Evolutionary conservation across 192 early-diverging fungal genomes (phyloP), one percentile per base, ranked within the genome.

Genomic region (Irineochytrium annulatum): DNA sequence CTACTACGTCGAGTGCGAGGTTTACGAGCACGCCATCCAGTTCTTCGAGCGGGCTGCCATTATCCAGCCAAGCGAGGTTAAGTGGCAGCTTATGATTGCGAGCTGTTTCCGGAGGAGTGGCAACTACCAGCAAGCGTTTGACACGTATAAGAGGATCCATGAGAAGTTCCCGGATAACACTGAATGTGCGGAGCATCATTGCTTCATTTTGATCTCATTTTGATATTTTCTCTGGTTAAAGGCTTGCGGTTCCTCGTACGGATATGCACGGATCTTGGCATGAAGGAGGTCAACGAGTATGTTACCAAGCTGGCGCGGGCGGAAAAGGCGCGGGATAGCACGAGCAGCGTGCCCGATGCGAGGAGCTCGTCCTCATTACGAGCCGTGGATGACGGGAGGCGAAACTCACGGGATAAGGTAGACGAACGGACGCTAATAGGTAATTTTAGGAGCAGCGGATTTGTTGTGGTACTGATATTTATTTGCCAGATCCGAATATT

Each of bases 41-140:
- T 82, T 77, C 59, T 84, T 84, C 59, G 77, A 82, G 48, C 59
- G 77, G 1, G 79, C 75, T 1, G 65, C 60, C 1, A 34, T 72
- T 14, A 77, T 82, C 37, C 74, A 82, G 39, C 82, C 82, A 0
- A 43, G 26, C 35, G 70, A 79, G 49, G 69, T 80, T n/a, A 69
- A 73, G 59, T 84, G 82, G 82, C 77, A 74, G 37, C 71, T 84
- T 35, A 80, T 82, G 82, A 70, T 82, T 52, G 82, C 82, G 16
- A 71, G 73, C 52, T 84, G 82, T 41, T 74, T 60, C 43, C 59
- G 79, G 26, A 41, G 77, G 19, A 68, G 71, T 35, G 82, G 82
- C 3, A 84, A 80, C 58, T 84, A 82, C 39, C 77, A 79, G 58
- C 64, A 57, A 44, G 73, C 76, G 8, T 77, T 76, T 32, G 82